Percentiles rank a stretch among this genome's conserved stretches.
phyloP scores from a whole-genome alignment of 345 rosid species.

The Lepidium sativum region DNA sequence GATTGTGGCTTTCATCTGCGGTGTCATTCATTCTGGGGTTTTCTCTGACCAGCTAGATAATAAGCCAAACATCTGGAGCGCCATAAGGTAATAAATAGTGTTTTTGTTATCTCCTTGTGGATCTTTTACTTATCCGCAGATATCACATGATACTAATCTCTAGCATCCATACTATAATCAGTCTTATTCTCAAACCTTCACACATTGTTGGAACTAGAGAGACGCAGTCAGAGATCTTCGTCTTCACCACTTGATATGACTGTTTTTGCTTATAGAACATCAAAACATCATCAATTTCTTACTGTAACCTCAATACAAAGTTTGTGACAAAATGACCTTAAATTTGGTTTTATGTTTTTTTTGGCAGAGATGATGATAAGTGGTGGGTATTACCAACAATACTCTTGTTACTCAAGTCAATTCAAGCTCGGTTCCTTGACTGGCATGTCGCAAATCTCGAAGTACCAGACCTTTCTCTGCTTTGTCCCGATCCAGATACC shows the following conservation, averaged over 20 bases:
- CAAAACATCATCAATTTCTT: neutral
- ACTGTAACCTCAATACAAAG: neutral
- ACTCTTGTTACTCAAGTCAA: conserved; percentile 54
- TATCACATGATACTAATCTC: neutral
- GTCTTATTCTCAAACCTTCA: neutral
- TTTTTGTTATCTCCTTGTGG: neutral
- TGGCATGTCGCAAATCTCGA: conserved; percentile 95
- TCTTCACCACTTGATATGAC: neutral
- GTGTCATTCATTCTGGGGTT: conserved; percentile 48
- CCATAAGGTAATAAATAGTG: conserved; percentile 40
- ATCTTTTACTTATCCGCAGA: neutral
- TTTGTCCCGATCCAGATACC: conserved; percentile 76
- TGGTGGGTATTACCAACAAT: conserved; percentile 93
- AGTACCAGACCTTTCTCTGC: conserved; percentile 68
- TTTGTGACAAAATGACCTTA: neutral
- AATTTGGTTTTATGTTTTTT: neutral
- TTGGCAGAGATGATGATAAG: conserved; percentile 62
- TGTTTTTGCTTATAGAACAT: neutral
- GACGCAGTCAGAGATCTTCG: neutral
- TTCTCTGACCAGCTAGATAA: conserved; percentile 36
- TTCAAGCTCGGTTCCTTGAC: conserved; percentile 81
- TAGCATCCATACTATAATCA: neutral
- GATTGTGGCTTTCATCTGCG: conserved; percentile 83
- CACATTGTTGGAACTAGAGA: neutral
- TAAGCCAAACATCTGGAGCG: conserved; percentile 42